phyloP scores from a whole-genome alignment of 2,329 filamentous ascomycete genomes.

The Hypocreales sp. region DNA sequence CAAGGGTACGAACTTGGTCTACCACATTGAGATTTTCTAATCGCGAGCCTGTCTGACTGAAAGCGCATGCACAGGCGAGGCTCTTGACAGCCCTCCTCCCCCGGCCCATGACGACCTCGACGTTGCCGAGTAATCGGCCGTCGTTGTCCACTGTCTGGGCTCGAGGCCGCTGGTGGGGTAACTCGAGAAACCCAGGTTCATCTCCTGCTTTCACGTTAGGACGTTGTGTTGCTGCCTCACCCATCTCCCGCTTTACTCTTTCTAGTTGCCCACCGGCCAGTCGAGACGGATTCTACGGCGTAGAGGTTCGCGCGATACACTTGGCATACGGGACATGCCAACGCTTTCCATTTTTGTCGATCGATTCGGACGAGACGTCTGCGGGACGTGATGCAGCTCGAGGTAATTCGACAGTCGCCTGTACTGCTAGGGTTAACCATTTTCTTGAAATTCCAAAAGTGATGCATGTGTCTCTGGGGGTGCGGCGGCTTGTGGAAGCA shows the following conservation, averaged over 20 bases:
- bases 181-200: constrained; percentile 6
- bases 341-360: constrained; percentile 1
- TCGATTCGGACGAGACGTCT: constrained; percentile 2
- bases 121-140: constrained; percentile 57
- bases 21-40: no score
- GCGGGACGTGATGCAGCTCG: constrained; percentile 2
- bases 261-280: constrained; percentile 8
- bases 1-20: constrained; percentile 50
- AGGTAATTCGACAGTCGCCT: constrained; percentile 4
- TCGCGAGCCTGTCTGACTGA: neutral
- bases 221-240: constrained; percentile 2
- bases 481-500: no score
- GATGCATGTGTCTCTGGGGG: no score
- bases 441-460: no score
- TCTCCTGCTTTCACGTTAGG: constrained; percentile 9
- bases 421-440: constrained; percentile 3
- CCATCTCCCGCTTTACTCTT: constrained; percentile 6
- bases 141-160: constrained; percentile 2
- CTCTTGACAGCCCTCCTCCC: constrained; percentile 52
- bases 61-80: constrained; percentile 16
- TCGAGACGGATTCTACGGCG: constrained; percentile 8
- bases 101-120: constrained; percentile 88
- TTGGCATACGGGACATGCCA: constrained; percentile 2
- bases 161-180: constrained; percentile 3
- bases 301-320: constrained; percentile 6